These are phyloP conservation scores for Dentipellis sp. DNA, from an alignment of 768 basidiomycete genomes.

Conservation along the genomic window DNA sequence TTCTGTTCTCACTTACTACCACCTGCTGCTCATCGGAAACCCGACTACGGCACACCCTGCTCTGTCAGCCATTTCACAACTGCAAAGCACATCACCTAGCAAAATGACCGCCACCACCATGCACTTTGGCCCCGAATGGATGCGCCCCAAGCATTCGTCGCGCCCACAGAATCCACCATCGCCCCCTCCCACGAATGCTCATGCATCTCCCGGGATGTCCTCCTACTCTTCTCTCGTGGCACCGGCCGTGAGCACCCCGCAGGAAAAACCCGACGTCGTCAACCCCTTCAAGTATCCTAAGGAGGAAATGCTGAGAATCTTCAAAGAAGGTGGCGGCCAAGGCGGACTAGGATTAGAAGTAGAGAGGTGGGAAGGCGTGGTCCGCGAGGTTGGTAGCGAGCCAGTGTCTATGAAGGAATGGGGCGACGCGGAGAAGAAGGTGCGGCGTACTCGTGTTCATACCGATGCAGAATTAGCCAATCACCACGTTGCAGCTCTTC, in stretches of 20 bases:
- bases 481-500: conserved; percentile 49
- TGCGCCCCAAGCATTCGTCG: conserved; percentile 69
- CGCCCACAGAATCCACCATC: conserved; percentile 51
- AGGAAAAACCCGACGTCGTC: conserved; percentile 50
- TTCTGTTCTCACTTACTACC: background rate
- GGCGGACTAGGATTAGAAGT: conserved; percentile 76
- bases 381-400: conserved; percentile 63
- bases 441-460: conserved; percentile 23
- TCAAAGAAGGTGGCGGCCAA: conserved; percentile 68
- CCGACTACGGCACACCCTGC: background rate
- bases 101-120: conserved; percentile 58
- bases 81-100: background rate
- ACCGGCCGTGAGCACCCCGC: conserved; percentile 35
- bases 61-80: background rate
- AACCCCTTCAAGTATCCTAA: conserved; percentile 85
- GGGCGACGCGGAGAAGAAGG: conserved; percentile 83
- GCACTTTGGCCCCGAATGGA: conserved; percentile 92
- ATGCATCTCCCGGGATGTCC: conserved; percentile 40
- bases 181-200: conserved; percentile 34
- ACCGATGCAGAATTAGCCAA: background rate
- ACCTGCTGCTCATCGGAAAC: no score
- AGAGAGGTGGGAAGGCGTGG: conserved; percentile 84
- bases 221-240: conserved; percentile 69
- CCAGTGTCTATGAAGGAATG: conserved; percentile 74
- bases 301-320: conserved; percentile 78